phyloP scores from a whole-genome alignment of 2,329 filamentous ascomycete genomes.

The Xylaria sp. region DNA sequence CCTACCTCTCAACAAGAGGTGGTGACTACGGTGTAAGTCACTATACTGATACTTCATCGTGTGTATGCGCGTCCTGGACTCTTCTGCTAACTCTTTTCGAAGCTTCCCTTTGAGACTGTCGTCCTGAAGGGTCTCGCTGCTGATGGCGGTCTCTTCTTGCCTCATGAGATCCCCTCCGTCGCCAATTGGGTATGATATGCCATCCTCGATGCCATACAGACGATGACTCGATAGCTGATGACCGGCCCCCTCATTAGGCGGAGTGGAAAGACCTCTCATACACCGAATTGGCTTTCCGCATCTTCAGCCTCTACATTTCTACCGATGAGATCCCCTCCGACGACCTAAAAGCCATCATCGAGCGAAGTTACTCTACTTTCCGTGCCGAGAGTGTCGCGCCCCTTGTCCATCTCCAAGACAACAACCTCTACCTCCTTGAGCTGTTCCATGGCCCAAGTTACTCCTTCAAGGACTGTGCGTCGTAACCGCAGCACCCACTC shows the following conservation, averaged over 20 bases:
- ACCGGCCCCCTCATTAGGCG: slow-evolving; percentile 36
- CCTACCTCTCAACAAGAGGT: slow-evolving; percentile 19
- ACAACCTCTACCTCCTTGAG: slow-evolving; percentile 80
- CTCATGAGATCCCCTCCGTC: slow-evolving; percentile 65
- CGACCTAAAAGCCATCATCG: slow-evolving; percentile 78
- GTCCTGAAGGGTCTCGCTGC: slow-evolving; percentile 82
- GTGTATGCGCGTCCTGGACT: background rate
- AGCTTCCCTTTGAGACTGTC: slow-evolving; percentile 87
- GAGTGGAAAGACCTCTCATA: slow-evolving; percentile 76
- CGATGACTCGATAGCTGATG: background rate
- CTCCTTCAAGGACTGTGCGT: slow-evolving; percentile 80
- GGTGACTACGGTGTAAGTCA: slow-evolving; percentile 18
- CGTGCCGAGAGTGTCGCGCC: slow-evolving; percentile 73
- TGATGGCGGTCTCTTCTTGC: slow-evolving; percentile 86
- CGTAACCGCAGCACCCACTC: background rate
- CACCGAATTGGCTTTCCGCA: slow-evolving; percentile 73
- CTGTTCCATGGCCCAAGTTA: slow-evolving; percentile 95
- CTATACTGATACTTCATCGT: background rate
- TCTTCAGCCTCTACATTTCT: slow-evolving; percentile 86
- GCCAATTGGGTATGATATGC: slow-evolving; percentile 37
- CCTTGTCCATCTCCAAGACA: slow-evolving; percentile 67
- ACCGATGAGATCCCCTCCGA: slow-evolving; percentile 70
- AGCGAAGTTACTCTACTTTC: slow-evolving; percentile 85
- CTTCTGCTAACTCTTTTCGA: slow-evolving; percentile 5
- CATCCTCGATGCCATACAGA: background rate